Evolutionary conservation across 257 asterid genomes (phyloP).

Genomic region (Prunella vulgaris): DNA sequence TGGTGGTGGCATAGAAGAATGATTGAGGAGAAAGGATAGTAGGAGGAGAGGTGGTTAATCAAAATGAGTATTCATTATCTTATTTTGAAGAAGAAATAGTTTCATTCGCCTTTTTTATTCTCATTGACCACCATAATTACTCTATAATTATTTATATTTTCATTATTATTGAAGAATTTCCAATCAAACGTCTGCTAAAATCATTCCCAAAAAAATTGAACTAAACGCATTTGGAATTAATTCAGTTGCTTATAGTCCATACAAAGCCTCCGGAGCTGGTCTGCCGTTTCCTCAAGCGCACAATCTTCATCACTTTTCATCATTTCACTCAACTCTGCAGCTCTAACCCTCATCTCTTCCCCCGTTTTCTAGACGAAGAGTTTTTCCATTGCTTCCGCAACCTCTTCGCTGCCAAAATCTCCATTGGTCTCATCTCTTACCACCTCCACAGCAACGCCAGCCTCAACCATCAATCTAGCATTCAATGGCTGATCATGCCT

Average conservation of each 20-base stretch:
- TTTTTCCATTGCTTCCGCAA: conserved; percentile 15
- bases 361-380: conserved; percentile 20
- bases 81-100: too few species aligned
- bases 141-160: too few species aligned
- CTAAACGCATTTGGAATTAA: neutral
- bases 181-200: too few species aligned
- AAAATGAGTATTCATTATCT: too few species aligned
- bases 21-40: too few species aligned
- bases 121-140: too few species aligned
- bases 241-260: conserved; percentile 12
- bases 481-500: conserved; percentile 31
- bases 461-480: conserved; percentile 29
- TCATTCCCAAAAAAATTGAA: too few species aligned
- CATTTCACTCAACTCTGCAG: conserved; percentile 17
- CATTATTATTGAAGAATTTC: too few species aligned
- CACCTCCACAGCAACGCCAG: conserved; percentile 30
- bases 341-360: conserved; percentile 30
- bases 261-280: conserved; percentile 20
- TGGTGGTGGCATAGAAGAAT: too few species aligned
- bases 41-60: too few species aligned
- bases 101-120: too few species aligned
- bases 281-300: conserved; percentile 15
- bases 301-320: conserved; percentile 27
- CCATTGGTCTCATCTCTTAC: conserved; percentile 15
- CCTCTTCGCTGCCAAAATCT: conserved; percentile 19